Conservation (phyloP, 768 basidiomycete genomes). For the Pleurotus djamor region DNA sequence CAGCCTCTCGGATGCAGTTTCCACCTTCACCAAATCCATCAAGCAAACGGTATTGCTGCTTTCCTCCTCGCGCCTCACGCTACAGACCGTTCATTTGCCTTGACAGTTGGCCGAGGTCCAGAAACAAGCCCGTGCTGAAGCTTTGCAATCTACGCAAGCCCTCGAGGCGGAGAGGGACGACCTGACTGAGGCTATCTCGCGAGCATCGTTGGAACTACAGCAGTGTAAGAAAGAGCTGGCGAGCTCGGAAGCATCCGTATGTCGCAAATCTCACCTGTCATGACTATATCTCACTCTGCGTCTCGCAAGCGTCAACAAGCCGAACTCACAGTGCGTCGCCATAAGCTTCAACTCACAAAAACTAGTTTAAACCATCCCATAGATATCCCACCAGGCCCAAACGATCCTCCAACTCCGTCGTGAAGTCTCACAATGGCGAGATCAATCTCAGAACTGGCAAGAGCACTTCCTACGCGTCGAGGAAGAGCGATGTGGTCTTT, state of each 20-base stretch:
- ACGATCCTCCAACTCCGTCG: constrained; percentile 60
- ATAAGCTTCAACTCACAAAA: constrained; percentile 1
- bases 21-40: constrained; percentile 18
- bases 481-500: constrained; percentile 58
- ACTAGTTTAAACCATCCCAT: background rate
- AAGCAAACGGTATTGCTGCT: constrained; percentile 18
- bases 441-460: constrained; percentile 77
- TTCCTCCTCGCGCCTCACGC: background rate
- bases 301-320: constrained; percentile 49
- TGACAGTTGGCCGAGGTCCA: constrained; percentile 54
- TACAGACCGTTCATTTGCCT: background rate
- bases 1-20: constrained; percentile 19
- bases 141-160: constrained; percentile 41
- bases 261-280: constrained; percentile 18
- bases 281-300: constrained; percentile 7
- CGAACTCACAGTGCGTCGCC: constrained; percentile 47
- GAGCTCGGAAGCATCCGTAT: constrained; percentile 42
- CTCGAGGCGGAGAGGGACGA: constrained; percentile 29
- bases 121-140: constrained; percentile 50
- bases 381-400: constrained; percentile 61
- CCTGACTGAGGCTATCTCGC: constrained; percentile 42
- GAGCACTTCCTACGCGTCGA: constrained; percentile 77
- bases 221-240: constrained; percentile 43
- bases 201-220: constrained; percentile 40
- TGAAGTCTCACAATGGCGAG: constrained; percentile 72